Evolutionary conservation across 495 filamentous ascomycete species (phyloP), one percentile per base, ranked within the genome.

Genomic region (Podospora fimiseda): DNA sequence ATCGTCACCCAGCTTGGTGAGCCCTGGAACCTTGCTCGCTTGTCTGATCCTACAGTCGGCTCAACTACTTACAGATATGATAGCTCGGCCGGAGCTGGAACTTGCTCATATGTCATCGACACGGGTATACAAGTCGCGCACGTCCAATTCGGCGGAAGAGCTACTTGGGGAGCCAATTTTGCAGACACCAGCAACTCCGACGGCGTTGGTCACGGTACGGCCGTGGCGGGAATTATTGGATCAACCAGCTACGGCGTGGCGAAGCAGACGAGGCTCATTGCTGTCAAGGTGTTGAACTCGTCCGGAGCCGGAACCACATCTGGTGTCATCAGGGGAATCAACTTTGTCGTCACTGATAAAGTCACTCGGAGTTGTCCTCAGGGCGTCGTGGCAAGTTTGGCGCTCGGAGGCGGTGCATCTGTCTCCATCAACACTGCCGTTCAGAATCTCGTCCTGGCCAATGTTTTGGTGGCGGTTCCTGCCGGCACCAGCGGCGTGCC

Each of bases 1-100:
- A 66, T 72, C 48, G 57, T 60, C 53, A 72, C 79, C 46, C 80
- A 87, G 66, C 57, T 53, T 14, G 59, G 64, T 53, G 76, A 76
- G 50, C 74, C 83, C 13, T 87, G 81, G 80, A 82, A 82, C 37
- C 70, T 87, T 44, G 73, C 72, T 23, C 71, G 79, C 48, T 69
- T 87, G 52, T 84, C 81, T 43, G 73, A 75, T 70, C 65, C 65
- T 38, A 63, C 68, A 6, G n/a, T 46, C n/a, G 70, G 75, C 43
- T 68, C 65, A 47, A 80, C 67, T 54, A 66, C 67, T 63, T 87
- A 86, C 68, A 61, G 75, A 57, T 86, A 85, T 62, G 83, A 87
- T 57, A 62, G 55, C 48, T 70, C 60, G 48, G 82, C 80, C 43
- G 82, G 83, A 22, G 41, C 65, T 16, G 82, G 80, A 13, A 76